These are phyloP conservation scores for Glycine soja DNA, from an alignment of 306 rosid genomes.

Conservation along the genomic window DNA sequence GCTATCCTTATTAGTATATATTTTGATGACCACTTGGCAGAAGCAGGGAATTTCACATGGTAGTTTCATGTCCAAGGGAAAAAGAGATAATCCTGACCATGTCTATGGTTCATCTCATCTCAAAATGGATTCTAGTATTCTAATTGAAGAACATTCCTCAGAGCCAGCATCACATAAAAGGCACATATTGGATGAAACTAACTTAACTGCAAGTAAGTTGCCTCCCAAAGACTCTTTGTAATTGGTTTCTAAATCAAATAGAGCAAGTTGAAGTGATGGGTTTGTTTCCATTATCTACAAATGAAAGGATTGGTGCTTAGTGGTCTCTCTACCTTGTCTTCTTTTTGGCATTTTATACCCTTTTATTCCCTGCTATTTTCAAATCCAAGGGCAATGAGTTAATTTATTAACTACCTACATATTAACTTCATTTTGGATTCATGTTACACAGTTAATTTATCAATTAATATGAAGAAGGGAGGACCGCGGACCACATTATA, in stretches of 20 bases:
- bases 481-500: conserved; percentile 77
- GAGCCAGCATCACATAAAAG: conserved; percentile 41
- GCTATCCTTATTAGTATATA: conserved; percentile 5
- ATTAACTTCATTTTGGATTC: conserved; percentile 32
- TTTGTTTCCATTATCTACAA: conserved; percentile 1
- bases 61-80: conserved; percentile 61
- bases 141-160: conserved; percentile 41
- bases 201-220: conserved; percentile 31
- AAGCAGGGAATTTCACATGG: conserved; percentile 64
- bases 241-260: too few relatives aligned
- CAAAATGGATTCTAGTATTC: conserved; percentile 37
- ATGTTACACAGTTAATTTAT: conserved; percentile 55
- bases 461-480: conserved; percentile 80
- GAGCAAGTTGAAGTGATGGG: conserved; percentile 13
- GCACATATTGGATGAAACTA: conserved; percentile 45
- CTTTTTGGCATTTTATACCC: neutral
- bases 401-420: conserved; percentile 8
- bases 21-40: conserved; percentile 52
- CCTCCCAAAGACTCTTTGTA: conserved; percentile 28
- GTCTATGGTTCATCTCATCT: conserved; percentile 37
- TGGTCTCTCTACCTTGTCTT: conserved; percentile 1
- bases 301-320: neutral
- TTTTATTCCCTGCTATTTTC: conserved; percentile 31
- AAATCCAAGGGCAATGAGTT: neutral
- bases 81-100: conserved; percentile 54